Percentiles rank a stretch among this genome's conserved stretches.
These are phyloP conservation scores for Cylindrodendrum hubeiense DNA, from an alignment of 2,329 filamentous ascomycete species.

Conservation along the genomic window DNA sequence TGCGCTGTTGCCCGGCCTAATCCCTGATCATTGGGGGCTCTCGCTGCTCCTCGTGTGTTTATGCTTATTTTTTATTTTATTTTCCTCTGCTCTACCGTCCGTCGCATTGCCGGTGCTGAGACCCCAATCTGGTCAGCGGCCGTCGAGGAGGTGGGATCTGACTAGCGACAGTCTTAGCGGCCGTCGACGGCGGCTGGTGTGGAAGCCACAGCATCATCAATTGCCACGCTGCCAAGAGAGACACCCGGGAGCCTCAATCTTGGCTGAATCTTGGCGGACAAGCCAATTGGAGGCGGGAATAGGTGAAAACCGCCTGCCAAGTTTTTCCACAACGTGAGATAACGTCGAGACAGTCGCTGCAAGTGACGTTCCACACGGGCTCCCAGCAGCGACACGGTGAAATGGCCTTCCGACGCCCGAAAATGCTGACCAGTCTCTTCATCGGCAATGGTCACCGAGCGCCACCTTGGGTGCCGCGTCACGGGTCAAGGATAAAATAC, in stretches of 20 bases:
- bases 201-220: not conserved
- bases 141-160: not conserved
- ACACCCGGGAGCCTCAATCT: slow-evolving; percentile 31
- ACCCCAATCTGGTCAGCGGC: not conserved
- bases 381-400: not conserved
- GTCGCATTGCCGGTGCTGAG: too few species aligned
- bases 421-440: not conserved
- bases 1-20: not conserved
- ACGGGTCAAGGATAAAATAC: slow-evolving; percentile 14
- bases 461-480: not conserved
- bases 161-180: not conserved
- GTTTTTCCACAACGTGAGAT: not conserved
- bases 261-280: slow-evolving; percentile 30
- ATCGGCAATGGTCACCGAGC: slow-evolving; percentile 6
- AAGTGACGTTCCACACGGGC: not conserved
- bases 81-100: not conserved
- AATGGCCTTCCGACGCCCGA: too few species aligned
- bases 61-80: not conserved
- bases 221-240: slow-evolving; percentile 30
- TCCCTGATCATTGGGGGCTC: not conserved
- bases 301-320: slow-evolving; percentile 5
- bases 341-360: not conserved
- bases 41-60: not conserved
- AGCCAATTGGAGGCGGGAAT: slow-evolving; percentile 41
- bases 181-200: not conserved